phyloP scores from a whole-genome alignment of 2,329 filamentous ascomycete species.

The Beauveria asiatica region DNA sequence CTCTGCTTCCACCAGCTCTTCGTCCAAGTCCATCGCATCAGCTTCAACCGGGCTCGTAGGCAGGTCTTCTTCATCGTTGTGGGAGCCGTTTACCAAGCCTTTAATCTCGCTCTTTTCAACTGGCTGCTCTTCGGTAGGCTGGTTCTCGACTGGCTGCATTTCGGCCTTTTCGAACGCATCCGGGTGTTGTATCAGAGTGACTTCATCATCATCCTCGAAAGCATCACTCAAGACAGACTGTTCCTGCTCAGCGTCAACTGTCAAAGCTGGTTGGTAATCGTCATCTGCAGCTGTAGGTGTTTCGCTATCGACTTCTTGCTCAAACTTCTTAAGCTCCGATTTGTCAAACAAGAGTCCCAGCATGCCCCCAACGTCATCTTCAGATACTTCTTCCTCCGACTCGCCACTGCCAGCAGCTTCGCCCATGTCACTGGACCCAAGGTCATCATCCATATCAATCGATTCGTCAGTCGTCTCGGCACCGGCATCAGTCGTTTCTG shows the following conservation, averaged over 20 bases:
- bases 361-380: conserved; percentile 39
- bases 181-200: conserved; percentile 25
- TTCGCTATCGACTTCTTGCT: conserved; percentile 28
- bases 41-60: conserved; percentile 18
- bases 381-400: conserved; percentile 32
- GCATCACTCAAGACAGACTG: neutral
- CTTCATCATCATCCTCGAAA: conserved; percentile 25
- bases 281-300: neutral
- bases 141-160: conserved; percentile 12
- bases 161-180: conserved; percentile 14
- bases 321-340: conserved; percentile 46
- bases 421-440: conserved; percentile 48
- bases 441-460: conserved; percentile 59
- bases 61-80: neutral
- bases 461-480: conserved; percentile 56
- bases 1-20: neutral
- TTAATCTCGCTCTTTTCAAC: conserved; percentile 7
- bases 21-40: conserved; percentile 34
- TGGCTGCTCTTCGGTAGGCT: conserved; percentile 10
- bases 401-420: conserved; percentile 35
- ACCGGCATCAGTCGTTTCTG: conserved; percentile 21
- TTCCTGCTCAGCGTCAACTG: conserved; percentile 24
- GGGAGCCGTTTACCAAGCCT: neutral
- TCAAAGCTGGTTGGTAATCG: conserved; percentile 3
- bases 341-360: conserved; percentile 52